A percentile compares a stretch with the other conserved stretches of the same genome.
phyloP scores from a whole-genome alignment of 495 filamentous ascomycete genomes.

The Penicillium steckii region DNA sequence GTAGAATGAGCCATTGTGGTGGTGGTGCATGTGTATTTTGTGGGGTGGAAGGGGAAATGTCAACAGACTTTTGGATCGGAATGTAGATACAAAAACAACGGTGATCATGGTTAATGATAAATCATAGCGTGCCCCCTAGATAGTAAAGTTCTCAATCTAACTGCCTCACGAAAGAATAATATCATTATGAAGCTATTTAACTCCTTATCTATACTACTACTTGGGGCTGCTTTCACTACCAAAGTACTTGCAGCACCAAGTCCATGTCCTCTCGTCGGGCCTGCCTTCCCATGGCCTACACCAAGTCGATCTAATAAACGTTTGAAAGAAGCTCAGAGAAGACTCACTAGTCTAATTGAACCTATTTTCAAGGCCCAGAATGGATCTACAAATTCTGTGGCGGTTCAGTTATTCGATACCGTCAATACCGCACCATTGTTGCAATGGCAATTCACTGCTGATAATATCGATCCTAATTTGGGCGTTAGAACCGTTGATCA shows the following conservation, averaged over 20 bases:
- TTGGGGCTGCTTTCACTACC: background rate
- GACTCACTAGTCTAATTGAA: conserved; percentile 1
- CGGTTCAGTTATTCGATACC: conserved; percentile 10
- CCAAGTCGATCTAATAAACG: background rate
- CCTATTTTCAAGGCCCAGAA: conserved; percentile 2
- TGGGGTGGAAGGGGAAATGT: background rate
- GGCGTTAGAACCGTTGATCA: conserved; percentile 30
- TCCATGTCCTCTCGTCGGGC: conserved; percentile 10
- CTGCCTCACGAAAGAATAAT: background rate
- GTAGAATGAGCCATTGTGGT: background rate
- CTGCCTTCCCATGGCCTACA: conserved; percentile 7
- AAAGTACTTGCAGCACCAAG: background rate
- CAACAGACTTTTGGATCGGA: background rate
- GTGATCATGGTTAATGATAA: too few species aligned
- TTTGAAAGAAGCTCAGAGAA: background rate
- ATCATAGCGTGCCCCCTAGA: too few species aligned
- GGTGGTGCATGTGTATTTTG: background rate
- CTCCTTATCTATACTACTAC: background rate
- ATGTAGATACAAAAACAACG: too few species aligned
- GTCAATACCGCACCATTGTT: conserved; percentile 1
- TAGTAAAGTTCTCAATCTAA: too few species aligned
- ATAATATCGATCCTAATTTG: conserved; percentile 5
- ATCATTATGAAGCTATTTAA: background rate
- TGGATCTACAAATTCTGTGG: conserved; percentile 4
- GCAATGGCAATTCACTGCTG: conserved; percentile 1